These are phyloP conservation scores for Sarcomyxa edulis DNA, from an alignment of 768 basidiomycete species.

Conservation along the genomic window DNA sequence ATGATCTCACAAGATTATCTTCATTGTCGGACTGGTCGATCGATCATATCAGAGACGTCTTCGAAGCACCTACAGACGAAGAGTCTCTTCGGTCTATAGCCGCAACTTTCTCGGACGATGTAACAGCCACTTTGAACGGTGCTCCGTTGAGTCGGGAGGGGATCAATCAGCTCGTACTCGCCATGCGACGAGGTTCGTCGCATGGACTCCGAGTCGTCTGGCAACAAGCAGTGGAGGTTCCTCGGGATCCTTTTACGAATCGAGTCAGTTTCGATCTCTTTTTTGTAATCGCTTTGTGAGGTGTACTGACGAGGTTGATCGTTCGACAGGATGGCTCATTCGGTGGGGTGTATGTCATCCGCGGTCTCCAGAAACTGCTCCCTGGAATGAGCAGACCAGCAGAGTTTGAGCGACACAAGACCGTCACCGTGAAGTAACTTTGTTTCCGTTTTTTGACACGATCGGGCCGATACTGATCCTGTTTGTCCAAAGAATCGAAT, in stretches of 20 bases:
- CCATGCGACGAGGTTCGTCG: constrained; percentile 33
- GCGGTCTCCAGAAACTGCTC: constrained; percentile 36
- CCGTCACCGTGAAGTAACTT: constrained; percentile 41
- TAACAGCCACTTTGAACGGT: constrained; percentile 41
- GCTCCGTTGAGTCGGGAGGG: constrained; percentile 28
- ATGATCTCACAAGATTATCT: constrained; percentile 19
- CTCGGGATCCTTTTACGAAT: constrained; percentile 32
- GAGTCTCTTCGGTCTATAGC: constrained; percentile 36
- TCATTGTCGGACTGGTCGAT: constrained; percentile 46
- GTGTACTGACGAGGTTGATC: constrained; percentile 6
- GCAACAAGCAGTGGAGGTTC: constrained; percentile 39
- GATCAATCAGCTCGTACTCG: constrained; percentile 35
- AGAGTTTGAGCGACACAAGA: constrained; percentile 44
- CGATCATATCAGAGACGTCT: constrained; percentile 42
- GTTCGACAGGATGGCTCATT: constrained; percentile 38
- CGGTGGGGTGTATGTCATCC: constrained; percentile 45
- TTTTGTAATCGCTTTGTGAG: neutral
- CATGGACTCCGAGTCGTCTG: constrained; percentile 43
- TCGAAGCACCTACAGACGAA: constrained; percentile 42
- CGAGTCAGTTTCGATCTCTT: constrained; percentile 28
- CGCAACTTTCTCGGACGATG: constrained; percentile 36
- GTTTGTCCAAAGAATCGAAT: constrained; percentile 31
- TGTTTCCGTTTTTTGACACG: neutral
- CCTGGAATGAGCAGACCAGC: constrained; percentile 25
- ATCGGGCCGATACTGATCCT: neutral